Evolutionary conservation across 768 basidiomycete genomes (phyloP).

Genomic region (Pleurotus tuoliensis): DNA sequence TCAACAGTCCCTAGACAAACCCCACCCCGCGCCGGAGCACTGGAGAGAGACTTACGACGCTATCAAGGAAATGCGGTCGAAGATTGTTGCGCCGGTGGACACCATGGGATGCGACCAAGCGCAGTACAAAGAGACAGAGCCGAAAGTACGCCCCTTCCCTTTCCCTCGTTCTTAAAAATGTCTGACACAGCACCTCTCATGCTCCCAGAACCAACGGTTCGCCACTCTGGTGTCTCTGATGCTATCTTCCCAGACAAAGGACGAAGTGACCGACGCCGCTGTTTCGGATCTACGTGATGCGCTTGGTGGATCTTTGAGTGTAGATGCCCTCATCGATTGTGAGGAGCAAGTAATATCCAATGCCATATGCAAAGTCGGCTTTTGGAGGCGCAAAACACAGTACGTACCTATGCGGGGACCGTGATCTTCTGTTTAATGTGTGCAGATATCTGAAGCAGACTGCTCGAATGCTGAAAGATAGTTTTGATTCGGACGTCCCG

Average conservation of each 20-base stretch:
- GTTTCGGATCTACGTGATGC: constrained; percentile 66
- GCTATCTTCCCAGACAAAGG: constrained; percentile 95
- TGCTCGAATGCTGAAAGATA: constrained; percentile 62
- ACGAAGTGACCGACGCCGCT: constrained; percentile 81
- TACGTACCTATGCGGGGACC: constrained; percentile 29
- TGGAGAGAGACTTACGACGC: constrained; percentile 71
- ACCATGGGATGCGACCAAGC: constrained; percentile 85
- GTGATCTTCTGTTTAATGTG: not conserved
- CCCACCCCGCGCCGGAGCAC: constrained; percentile 61
- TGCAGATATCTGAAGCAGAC: constrained; percentile 72
- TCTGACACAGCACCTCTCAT: not conserved
- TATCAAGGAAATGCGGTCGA: constrained; percentile 74
- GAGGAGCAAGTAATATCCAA: constrained; percentile 59
- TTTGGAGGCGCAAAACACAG: constrained; percentile 87
- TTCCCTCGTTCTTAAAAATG: not conserved
- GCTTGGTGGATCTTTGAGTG: constrained; percentile 75
- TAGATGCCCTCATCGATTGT: constrained; percentile 66
- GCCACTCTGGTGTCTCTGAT: constrained; percentile 88
- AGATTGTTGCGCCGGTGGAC: constrained; percentile 82
- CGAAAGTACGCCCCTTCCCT: constrained; percentile 43
- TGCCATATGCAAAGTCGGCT: constrained; percentile 87
- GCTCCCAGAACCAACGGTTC: constrained; percentile 68
- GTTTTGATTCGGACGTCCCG: constrained; percentile 82
- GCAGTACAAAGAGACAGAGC: constrained; percentile 57
- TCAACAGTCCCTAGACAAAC: constrained; percentile 46